Conservation (phyloP, 2,329 filamentous ascomycete genomes). For the Colletotrichum gigasporum region DNA sequence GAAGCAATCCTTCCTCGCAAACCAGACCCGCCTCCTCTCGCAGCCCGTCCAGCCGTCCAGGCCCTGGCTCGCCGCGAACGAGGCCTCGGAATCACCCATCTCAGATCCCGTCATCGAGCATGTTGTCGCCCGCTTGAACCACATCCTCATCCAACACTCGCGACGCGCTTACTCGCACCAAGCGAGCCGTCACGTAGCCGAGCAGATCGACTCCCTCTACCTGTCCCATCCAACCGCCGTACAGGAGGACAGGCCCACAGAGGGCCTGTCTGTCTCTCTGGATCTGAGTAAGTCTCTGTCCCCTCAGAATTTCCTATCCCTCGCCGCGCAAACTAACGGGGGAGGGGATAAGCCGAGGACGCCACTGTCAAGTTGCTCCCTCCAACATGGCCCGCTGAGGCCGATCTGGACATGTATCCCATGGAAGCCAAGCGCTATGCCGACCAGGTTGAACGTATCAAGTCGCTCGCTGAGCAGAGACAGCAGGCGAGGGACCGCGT, state of each 20-base stretch:
- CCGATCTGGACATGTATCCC: slow-evolving; percentile 48
- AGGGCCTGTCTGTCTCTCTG: slow-evolving; percentile 49
- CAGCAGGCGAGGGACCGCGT: slow-evolving; percentile 50
- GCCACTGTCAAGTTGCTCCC: slow-evolving; percentile 58
- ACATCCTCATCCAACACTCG: slow-evolving; percentile 70
- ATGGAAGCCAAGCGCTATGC: slow-evolving; percentile 61
- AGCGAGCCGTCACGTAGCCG: slow-evolving; percentile 75
- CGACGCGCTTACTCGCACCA: slow-evolving; percentile 73
- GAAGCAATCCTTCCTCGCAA: slow-evolving; percentile 71
- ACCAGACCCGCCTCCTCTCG: slow-evolving; percentile 71
- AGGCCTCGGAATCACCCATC: slow-evolving; percentile 50
- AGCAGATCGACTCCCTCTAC: slow-evolving; percentile 77
- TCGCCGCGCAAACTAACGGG: background rate
- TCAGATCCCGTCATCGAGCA: slow-evolving; percentile 64
- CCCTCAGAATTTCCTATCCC: background rate
- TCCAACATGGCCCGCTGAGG: slow-evolving; percentile 53
- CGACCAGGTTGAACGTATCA: slow-evolving; percentile 58
- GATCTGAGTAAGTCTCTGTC: slow-evolving; percentile 52
- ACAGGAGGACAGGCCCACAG: slow-evolving; percentile 47
- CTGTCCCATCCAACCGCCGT: slow-evolving; percentile 48
- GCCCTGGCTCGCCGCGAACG: slow-evolving; percentile 60
- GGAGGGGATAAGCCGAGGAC: slow-evolving; percentile 46
- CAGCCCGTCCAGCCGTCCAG: slow-evolving; percentile 66
- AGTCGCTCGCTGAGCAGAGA: slow-evolving; percentile 57
- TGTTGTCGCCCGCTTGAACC: slow-evolving; percentile 67